phyloP scores from a whole-genome alignment of 345 rosid genomes.

The Carallia brachiata region DNA sequence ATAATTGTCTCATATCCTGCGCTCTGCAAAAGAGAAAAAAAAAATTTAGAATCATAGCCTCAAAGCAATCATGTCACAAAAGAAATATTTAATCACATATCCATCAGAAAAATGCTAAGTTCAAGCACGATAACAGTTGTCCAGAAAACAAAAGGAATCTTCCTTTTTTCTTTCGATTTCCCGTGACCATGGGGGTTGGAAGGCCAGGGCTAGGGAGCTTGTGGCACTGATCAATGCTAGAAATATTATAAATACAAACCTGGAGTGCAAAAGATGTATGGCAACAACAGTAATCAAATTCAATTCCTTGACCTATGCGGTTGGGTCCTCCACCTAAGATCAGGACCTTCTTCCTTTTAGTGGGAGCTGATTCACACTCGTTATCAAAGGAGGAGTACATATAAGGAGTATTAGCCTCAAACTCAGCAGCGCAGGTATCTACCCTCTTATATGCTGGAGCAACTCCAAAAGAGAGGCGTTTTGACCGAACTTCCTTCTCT shows the following conservation, averaged over 20 bases:
- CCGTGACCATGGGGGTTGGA: too few species aligned
- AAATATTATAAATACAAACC: slow-evolving; percentile 43
- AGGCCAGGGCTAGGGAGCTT: too few species aligned
- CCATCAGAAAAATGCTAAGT: too few species aligned
- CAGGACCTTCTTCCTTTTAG: slow-evolving; percentile 71
- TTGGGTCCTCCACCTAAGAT: slow-evolving; percentile 99
- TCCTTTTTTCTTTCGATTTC: too few species aligned
- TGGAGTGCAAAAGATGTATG: slow-evolving; percentile 93
- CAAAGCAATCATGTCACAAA: not conserved
- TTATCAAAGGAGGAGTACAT: slow-evolving; percentile 94
- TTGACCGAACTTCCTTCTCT: slow-evolving; percentile 74
- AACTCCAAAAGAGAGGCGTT: slow-evolving; percentile 65
- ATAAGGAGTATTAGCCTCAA: slow-evolving; percentile 93
- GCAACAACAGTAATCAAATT: slow-evolving; percentile 98
- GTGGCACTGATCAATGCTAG: not conserved
- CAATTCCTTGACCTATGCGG: slow-evolving; percentile 97
- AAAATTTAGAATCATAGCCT: not conserved
- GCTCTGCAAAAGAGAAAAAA: slow-evolving; percentile 45
- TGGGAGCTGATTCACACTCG: slow-evolving; percentile 95
- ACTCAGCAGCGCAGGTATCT: slow-evolving; percentile 98
- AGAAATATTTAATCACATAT: too few species aligned
- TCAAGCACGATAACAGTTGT: too few species aligned
- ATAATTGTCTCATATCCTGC: slow-evolving; percentile 97
- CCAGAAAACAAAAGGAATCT: too few species aligned
- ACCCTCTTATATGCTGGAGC: slow-evolving; percentile 87